phyloP scores from a whole-genome alignment of 495 filamentous ascomycete species.

The Hypoxylon rickii region DNA sequence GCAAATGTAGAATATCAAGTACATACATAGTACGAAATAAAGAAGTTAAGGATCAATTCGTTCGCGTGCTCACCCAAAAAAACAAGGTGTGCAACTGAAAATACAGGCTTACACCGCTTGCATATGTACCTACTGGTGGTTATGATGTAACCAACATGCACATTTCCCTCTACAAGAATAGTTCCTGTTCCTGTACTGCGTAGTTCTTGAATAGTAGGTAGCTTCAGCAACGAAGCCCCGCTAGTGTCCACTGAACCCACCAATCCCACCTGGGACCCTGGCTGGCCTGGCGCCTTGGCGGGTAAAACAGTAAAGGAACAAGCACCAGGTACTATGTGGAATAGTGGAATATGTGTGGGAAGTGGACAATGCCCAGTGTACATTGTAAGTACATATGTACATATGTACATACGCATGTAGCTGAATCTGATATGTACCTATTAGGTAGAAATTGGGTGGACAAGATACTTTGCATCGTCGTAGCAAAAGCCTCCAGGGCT shows the following conservation, averaged over 20 bases:
- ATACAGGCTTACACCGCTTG: conserved; percentile 26
- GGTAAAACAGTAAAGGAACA: conserved; percentile 18
- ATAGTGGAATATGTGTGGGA: too few species aligned
- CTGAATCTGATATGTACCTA: too few species aligned
- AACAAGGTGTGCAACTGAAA: conserved; percentile 1
- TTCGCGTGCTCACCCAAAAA: too few species aligned
- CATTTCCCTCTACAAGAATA: conserved; percentile 23
- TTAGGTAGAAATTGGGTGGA: too few species aligned
- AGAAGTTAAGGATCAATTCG: too few species aligned
- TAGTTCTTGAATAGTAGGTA: conserved; percentile 31
- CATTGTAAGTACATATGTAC: too few species aligned
- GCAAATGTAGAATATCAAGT: background rate
- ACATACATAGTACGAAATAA: too few species aligned
- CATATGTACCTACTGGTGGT: background rate
- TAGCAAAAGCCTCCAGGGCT: conserved; percentile 22
- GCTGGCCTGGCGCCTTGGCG: conserved; percentile 30
- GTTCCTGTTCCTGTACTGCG: too few species aligned
- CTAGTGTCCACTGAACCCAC: conserved; percentile 21
- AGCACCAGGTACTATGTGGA: background rate
- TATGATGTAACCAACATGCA: conserved; percentile 32
- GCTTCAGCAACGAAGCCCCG: too few species aligned
- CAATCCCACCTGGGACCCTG: conserved; percentile 18
- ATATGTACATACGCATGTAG: too few species aligned
- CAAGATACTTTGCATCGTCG: too few species aligned
- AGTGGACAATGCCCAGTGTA: too few species aligned